Evolutionary conservation across 495 filamentous ascomycete genomes (phyloP).

Genomic region (Neurospora hispaniola): DNA sequence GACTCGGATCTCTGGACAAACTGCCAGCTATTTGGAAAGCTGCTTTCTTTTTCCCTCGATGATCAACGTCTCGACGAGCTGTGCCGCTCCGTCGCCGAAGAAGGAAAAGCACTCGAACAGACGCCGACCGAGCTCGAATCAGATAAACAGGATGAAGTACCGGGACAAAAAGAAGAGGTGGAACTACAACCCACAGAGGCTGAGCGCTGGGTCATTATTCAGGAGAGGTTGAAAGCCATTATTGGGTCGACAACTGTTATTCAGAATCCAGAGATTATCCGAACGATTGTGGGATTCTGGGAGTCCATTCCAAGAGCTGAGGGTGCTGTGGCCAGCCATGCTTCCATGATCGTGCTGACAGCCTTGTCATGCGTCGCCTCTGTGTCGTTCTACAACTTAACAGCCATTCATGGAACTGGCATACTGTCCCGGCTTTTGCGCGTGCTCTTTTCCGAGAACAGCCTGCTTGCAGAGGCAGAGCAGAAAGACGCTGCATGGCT

Average conservation of each 20-base stretch:
- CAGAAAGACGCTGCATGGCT: constrained; percentile 48
- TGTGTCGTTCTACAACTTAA: constrained; percentile 62
- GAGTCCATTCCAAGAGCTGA: constrained; percentile 41
- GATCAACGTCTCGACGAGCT: constrained; percentile 54
- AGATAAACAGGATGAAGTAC: background rate
- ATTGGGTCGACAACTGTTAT: constrained; percentile 46
- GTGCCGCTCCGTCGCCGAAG: constrained; percentile 26
- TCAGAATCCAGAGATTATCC: constrained; percentile 53
- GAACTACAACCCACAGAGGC: background rate
- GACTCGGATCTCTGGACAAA: constrained; percentile 50
- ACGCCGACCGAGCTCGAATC: background rate
- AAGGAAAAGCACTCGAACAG: background rate
- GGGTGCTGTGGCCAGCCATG: constrained; percentile 30
- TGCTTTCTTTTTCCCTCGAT: constrained; percentile 74
- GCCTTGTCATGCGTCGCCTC: constrained; percentile 40
- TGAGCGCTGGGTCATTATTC: constrained; percentile 13
- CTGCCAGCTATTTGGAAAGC: constrained; percentile 70
- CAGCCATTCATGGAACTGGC: constrained; percentile 66
- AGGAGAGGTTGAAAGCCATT: constrained; percentile 32
- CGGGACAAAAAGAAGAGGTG: background rate
- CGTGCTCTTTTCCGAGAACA: constrained; percentile 46
- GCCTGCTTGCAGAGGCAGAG: constrained; percentile 38
- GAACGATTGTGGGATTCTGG: constrained; percentile 57
- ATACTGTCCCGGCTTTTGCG: constrained; percentile 62
- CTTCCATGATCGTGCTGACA: constrained; percentile 50